Base-by-base conservation (phyloP, 176 grass and related monocot species). In the Phoenix dactylifera region DNA sequence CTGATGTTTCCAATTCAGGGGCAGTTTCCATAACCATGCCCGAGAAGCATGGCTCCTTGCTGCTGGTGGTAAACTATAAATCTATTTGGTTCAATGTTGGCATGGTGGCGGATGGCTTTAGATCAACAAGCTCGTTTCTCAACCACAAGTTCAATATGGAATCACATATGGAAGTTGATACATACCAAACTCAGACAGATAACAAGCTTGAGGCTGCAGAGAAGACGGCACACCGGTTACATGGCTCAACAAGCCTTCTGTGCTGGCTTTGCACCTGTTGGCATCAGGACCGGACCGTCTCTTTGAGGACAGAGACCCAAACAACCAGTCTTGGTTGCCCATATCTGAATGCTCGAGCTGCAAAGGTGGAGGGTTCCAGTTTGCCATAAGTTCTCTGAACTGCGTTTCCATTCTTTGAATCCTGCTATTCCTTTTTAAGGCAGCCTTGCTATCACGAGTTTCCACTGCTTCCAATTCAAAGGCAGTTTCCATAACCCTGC, bases 161-260 rank as follows among this genome's bases (percentile, higher is more conserved):
- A 70, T 24, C 23, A 26, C 44, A 15, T 70, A 70, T 18, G 68
- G 68, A 6, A 70, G 56, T 48, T 50, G 68, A n/a, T 70, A 70
- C 32, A 26, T 26, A 15, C 51, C 44, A 6, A 70, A 59, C 56
- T 51, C 68, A 2, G 56, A 55, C 15, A 70, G 6, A 57, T 51
- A 70, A 15, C 68, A 51, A 5, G 68, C 68, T 59, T 39, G 68
- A 17, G 68, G 55, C 1, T 49, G 68, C 35, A 6, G 16, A 1
- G 39, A 70, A 3, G 54, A 51, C 3, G 16, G 25, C 6, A 1
- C 25, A 67, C 52, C 2, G 30, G 4, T 18, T 26, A 4, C 22
- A 17, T 16, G 24, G 26, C 16, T 18, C 26, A 7, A 6, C 3
- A 16, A 51, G 29, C 5, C 56, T 59, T 50, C 16, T 26, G 16